Evolutionary conservation across 495 filamentous ascomycete species (phyloP).

Genomic region (Neurospora sp.): DNA sequence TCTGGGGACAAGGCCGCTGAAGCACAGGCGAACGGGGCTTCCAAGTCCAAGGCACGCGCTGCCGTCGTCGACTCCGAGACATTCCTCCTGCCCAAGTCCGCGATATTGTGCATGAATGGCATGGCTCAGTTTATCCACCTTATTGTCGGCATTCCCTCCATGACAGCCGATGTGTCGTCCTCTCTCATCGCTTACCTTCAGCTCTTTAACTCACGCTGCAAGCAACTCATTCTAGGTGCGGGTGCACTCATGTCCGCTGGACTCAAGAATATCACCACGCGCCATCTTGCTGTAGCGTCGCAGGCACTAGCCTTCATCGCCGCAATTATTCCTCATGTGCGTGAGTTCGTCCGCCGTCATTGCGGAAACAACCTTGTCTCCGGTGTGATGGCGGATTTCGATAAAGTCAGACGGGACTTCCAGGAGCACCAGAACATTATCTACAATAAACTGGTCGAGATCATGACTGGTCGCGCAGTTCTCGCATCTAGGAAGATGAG

Average conservation of each 20-base stretch:
- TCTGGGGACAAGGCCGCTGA: slow-evolving; percentile 11
- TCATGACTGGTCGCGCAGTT: slow-evolving; percentile 74
- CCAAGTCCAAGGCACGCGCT: slow-evolving; percentile 57
- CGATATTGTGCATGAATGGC: slow-evolving; percentile 64
- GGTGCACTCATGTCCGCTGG: slow-evolving; percentile 87
- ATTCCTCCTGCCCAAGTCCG: slow-evolving; percentile 79
- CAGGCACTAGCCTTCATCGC: slow-evolving; percentile 86
- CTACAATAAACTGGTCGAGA: slow-evolving; percentile 90
- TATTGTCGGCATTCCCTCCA: slow-evolving; percentile 72
- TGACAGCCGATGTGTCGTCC: slow-evolving; percentile 72
- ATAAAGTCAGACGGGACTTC: slow-evolving; percentile 78
- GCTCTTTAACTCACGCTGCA: slow-evolving; percentile 88
- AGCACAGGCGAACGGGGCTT: slow-evolving; percentile 38
- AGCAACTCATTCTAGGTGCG: slow-evolving; percentile 88
- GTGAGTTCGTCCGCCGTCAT: slow-evolving; percentile 82
- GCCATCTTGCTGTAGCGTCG: slow-evolving; percentile 85
- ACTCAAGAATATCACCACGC: slow-evolving; percentile 91
- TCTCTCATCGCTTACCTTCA: slow-evolving; percentile 57
- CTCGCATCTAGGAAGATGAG: slow-evolving; percentile 67
- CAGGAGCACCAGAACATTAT: slow-evolving; percentile 92
- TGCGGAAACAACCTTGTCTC: slow-evolving; percentile 39
- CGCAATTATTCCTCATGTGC: slow-evolving; percentile 76
- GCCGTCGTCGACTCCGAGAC: slow-evolving; percentile 77
- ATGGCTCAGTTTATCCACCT: slow-evolving; percentile 76
- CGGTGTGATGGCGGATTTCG: slow-evolving; percentile 71